Evolutionary conservation across 805 yeast genomes (phyloP).

Genomic region (Soucietia sequanensis): DNA sequence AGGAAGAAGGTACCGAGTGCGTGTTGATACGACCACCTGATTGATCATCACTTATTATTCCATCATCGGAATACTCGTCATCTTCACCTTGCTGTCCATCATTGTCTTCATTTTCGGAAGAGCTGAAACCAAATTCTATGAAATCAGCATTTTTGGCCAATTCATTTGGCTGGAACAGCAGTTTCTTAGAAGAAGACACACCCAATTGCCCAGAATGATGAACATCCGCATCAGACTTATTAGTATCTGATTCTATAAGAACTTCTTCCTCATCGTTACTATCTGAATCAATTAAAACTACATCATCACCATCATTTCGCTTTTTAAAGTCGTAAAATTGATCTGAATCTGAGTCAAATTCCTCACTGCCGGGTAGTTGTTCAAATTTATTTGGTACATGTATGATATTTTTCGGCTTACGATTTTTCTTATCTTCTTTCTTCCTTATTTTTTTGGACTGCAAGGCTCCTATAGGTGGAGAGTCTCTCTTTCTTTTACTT

Average conservation of each 20-base stretch:
- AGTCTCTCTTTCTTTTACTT: constrained; percentile 23
- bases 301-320: constrained; percentile 16
- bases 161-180: constrained; percentile 26
- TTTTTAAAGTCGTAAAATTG: constrained; percentile 19
- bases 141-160: constrained; percentile 49
- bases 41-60: constrained; percentile 36
- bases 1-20: no score
- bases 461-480: constrained; percentile 1
- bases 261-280: constrained; percentile 13
- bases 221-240: no score
- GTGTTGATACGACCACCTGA: constrained; percentile 22
- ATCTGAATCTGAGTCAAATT: constrained; percentile 21
- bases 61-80: constrained; percentile 29
- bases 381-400: constrained; percentile 19
- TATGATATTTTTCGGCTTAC: constrained; percentile 8
- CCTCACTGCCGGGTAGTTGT: constrained; percentile 17
- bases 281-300: constrained; percentile 28
- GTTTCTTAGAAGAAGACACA: constrained; percentile 9
- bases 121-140: constrained; percentile 53
- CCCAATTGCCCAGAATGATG: no score
- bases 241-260: constrained; percentile 22
- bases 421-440: constrained; percentile 13
- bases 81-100: constrained; percentile 18
- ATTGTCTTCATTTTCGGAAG: constrained; percentile 38
- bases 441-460: constrained; percentile 17